phyloP scores from a whole-genome alignment of 768 basidiomycete species.

The Pleurotus giganteus region DNA sequence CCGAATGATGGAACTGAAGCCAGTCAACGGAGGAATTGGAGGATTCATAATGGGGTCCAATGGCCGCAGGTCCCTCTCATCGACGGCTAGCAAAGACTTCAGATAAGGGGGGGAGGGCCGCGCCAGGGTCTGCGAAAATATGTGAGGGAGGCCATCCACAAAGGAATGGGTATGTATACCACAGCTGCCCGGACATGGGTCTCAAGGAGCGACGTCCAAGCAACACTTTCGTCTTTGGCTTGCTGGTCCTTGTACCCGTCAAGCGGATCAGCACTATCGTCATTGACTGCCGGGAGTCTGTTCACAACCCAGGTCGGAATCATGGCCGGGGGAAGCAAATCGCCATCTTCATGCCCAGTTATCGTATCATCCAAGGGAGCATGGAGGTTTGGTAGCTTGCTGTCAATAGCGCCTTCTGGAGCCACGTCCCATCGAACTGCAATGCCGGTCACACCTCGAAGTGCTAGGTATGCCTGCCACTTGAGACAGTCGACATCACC shows the following conservation, averaged over 20 bases:
- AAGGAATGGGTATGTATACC: slow-evolving; percentile 35
- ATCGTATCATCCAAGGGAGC: slow-evolving; percentile 20
- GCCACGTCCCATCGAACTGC: slow-evolving; percentile 66
- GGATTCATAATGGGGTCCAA: slow-evolving; percentile 55
- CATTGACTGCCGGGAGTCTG: slow-evolving; percentile 38
- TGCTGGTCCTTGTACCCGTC: slow-evolving; percentile 67
- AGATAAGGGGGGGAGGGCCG: slow-evolving; percentile 45
- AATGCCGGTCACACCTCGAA: slow-evolving; percentile 54
- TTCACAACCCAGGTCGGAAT: slow-evolving; percentile 78
- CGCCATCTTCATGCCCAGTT: slow-evolving; percentile 31
- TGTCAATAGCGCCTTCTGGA: slow-evolving; percentile 66
- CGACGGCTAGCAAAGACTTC: slow-evolving; percentile 38
- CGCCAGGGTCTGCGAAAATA: slow-evolving; percentile 42
- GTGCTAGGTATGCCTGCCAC: slow-evolving; percentile 83
- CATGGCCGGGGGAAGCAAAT: slow-evolving; percentile 60
- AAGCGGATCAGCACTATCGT: slow-evolving; percentile 24
- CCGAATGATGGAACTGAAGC: slow-evolving; percentile 63
- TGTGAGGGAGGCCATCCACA: slow-evolving; percentile 8
- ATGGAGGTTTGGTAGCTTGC: slow-evolving; percentile 69
- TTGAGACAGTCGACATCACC: slow-evolving; percentile 84
- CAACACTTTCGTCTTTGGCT: slow-evolving; percentile 71
- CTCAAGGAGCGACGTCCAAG: slow-evolving; percentile 81
- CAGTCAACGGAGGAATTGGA: slow-evolving; percentile 69
- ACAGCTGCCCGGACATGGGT: slow-evolving; percentile 74
- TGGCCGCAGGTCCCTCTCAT: slow-evolving; percentile 24